Percentiles rank a stretch among this genome's conserved stretches.
Evolutionary conservation across 2,329 filamentous ascomycete species (phyloP).

Genomic region (Neocucurbitaria cava): DNA sequence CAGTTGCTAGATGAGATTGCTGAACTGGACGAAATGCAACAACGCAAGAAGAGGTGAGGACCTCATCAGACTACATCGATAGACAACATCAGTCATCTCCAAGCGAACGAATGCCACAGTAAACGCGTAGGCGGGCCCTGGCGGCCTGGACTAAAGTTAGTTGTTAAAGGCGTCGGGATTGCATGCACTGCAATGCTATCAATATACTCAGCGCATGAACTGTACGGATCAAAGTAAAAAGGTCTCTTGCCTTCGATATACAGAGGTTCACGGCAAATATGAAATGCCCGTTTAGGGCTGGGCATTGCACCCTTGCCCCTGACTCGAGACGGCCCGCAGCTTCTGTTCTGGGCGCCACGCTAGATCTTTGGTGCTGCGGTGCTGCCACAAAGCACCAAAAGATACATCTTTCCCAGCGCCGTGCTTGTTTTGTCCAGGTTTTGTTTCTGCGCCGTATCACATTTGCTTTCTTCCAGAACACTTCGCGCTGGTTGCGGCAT

Average conservation of each 20-base stretch:
- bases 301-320: constrained; percentile 11
- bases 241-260: background rate
- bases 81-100: background rate
- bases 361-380: constrained; percentile 7
- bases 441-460: background rate
- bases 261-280: constrained; percentile 3
- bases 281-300: constrained; percentile 4
- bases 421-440: background rate
- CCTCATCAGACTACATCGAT: background rate
- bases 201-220: background rate
- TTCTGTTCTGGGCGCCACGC: constrained; percentile 13
- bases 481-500: constrained; percentile 1
- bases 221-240: background rate
- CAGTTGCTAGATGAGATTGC: constrained; percentile 83
- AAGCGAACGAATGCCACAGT: background rate
- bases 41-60: constrained; percentile 43
- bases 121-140: background rate
- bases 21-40: constrained; percentile 50
- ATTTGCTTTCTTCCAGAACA: background rate
- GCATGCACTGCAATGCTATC: background rate
- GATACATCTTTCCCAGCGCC: background rate
- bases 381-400: background rate
- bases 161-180: background rate
- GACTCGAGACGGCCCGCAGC: constrained; percentile 21
- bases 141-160: background rate